Percentiles rank a stretch among this genome's conserved stretches.
Conservation (phyloP, 1,284 basidiomycete genomes). For the Tremellales sp. region DNA sequence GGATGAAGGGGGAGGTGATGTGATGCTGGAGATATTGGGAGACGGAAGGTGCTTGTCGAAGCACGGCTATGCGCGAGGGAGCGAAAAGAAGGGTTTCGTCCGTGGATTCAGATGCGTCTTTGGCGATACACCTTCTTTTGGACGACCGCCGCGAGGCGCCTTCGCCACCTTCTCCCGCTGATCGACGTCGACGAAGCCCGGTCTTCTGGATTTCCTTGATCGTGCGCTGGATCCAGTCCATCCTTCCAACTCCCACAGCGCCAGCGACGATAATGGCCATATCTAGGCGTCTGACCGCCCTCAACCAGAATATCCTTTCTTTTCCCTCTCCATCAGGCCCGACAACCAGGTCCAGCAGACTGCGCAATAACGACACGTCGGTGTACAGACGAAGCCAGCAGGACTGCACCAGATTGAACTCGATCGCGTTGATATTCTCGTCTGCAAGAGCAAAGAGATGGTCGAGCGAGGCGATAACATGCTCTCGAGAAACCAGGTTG, state of each 20-base stretch:
- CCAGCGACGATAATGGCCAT: constrained; percentile 79
- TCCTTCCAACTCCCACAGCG: constrained; percentile 60
- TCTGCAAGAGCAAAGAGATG: constrained; percentile 46
- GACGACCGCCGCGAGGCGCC: background rate
- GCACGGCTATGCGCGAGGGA: constrained; percentile 45
- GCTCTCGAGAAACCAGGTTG: too few species aligned
- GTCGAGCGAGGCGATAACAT: constrained; percentile 4
- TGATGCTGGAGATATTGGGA: constrained; percentile 55
- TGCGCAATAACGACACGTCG: constrained; percentile 45
- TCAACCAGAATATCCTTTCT: constrained; percentile 11
- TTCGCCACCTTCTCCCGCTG: too few species aligned
- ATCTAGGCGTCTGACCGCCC: constrained; percentile 62
- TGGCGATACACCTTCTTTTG: too few species aligned
- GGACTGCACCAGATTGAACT: constrained; percentile 45
- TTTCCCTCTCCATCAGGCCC: background rate
- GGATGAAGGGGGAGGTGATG: constrained; percentile 63
- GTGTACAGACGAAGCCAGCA: constrained; percentile 51
- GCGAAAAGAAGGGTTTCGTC: constrained; percentile 15
- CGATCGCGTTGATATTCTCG: constrained; percentile 47
- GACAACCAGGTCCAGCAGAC: constrained; percentile 15
- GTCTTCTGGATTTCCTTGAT: constrained; percentile 54
- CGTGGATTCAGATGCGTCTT: background rate
- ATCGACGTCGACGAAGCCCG: background rate
- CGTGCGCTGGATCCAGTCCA: constrained; percentile 60
- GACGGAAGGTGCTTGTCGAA: constrained; percentile 54